A percentile compares a stretch with the other conserved stretches of the same genome.
phyloP scores from a whole-genome alignment of 148 eudicot species.

The Euryodendron excelsum region DNA sequence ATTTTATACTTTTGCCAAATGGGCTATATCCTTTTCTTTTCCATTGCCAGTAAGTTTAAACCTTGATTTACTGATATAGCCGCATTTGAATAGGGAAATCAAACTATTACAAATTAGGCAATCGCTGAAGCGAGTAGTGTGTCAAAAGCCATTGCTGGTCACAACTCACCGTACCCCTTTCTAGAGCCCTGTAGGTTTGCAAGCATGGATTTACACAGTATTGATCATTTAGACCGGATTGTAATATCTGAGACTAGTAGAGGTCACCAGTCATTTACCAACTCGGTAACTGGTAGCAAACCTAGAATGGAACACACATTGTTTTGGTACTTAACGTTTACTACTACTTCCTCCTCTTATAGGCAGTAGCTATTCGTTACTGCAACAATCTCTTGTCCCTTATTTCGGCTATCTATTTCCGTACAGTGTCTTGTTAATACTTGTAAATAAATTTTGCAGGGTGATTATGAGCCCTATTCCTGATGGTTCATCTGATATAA shows the following conservation, averaged over 20 bases:
- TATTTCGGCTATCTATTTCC: too few species aligned
- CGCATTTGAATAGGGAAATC: too few species aligned
- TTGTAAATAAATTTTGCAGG: constrained; percentile 22
- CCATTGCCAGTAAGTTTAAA: too few species aligned
- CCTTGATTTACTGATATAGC: too few species aligned
- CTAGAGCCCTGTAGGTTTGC: background rate
- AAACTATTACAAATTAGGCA: too few species aligned
- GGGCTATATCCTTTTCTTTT: too few species aligned
- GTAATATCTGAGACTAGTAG: background rate
- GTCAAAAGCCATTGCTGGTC: too few species aligned
- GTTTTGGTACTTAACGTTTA: background rate
- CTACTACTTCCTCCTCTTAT: background rate
- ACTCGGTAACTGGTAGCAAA: too few species aligned
- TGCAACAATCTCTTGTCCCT: background rate
- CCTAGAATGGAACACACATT: background rate
- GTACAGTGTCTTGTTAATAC: background rate
- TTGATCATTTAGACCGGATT: background rate
- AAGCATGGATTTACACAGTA: background rate
- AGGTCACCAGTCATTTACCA: background rate
- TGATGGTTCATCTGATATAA: constrained; percentile 20
- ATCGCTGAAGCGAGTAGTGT: too few species aligned
- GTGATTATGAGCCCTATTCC: constrained; percentile 11
- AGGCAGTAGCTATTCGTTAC: background rate
- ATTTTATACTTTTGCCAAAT: too few species aligned
- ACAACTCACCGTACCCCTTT: background rate